A percentile compares a stretch with the other conserved stretches of the same genome.
Conservation (phyloP, 2,329 filamentous ascomycete genomes). For the Rhynchosporium secalis region DNA sequence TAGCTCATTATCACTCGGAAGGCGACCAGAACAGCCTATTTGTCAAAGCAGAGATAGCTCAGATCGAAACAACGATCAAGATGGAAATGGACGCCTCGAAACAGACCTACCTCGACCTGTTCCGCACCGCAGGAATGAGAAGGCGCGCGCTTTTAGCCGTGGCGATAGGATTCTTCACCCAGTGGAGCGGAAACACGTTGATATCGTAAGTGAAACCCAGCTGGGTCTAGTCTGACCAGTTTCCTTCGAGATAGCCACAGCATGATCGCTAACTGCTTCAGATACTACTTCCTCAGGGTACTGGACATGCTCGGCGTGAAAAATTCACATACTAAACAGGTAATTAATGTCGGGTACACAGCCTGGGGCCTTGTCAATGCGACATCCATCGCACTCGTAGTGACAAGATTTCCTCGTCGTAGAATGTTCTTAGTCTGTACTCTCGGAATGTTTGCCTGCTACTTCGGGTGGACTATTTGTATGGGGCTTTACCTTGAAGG, state of each 20-base stretch:
- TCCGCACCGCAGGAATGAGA: constrained; percentile 52
- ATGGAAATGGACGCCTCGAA: constrained; percentile 55
- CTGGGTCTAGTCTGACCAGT: neutral
- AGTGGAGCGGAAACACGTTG: constrained; percentile 51
- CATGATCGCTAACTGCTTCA: neutral
- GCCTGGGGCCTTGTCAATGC: constrained; percentile 49
- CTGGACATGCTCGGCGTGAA: constrained; percentile 49
- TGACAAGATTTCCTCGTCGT: constrained; percentile 48
- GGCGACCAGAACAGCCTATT: constrained; percentile 51
- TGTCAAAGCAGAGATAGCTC: constrained; percentile 59
- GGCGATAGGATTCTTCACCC: constrained; percentile 54
- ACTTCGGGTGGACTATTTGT: constrained; percentile 56
- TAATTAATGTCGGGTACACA: constrained; percentile 22
- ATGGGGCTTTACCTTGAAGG: constrained; percentile 44
- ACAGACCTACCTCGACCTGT: constrained; percentile 53
- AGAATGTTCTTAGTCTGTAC: constrained; percentile 56
- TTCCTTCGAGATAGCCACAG: neutral
- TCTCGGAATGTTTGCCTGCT: constrained; percentile 53
- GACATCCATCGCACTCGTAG: constrained; percentile 44
- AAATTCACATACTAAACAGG: constrained; percentile 15
- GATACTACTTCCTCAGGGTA: constrained; percentile 48
- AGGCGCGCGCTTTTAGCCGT: constrained; percentile 49
- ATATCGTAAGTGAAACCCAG: constrained; percentile 41
- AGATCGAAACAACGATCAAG: constrained; percentile 58
- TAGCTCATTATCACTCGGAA: constrained; percentile 55